Percentiles rank a stretch among this genome's conserved stretches.
These are phyloP conservation scores for Globisporangium cystogenes DNA, from an alignment of 352 stramenopile species.

Conservation along the genomic window DNA sequence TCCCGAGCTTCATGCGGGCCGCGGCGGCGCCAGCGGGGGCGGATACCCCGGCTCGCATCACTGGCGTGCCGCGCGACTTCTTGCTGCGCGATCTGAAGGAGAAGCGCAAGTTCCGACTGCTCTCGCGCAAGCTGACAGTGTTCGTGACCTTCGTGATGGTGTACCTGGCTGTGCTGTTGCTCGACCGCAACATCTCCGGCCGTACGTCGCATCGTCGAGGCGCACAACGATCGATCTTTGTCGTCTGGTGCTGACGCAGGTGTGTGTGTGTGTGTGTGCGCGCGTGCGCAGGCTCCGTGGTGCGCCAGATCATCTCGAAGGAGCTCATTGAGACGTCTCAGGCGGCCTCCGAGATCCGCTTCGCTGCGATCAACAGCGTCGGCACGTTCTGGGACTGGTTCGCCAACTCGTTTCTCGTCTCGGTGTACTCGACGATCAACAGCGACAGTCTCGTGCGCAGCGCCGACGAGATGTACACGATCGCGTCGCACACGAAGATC, in stretches of 20 bases:
- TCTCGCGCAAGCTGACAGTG: constrained; percentile 52
- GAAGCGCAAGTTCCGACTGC: constrained; percentile 61
- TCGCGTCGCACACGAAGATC: constrained; percentile 58
- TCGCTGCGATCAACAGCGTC: constrained; percentile 32
- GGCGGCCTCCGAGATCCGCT: constrained; percentile 29
- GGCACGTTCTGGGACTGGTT: constrained; percentile 59
- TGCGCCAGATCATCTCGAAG: constrained; percentile 49
- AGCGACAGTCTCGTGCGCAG: constrained; percentile 14
- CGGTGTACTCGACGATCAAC: constrained; percentile 34
- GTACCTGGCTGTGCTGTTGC: constrained; percentile 50
- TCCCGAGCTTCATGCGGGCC: constrained; percentile 10
- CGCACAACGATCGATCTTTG: no score
- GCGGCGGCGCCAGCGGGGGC: not conserved
- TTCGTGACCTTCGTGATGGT: constrained; percentile 67
- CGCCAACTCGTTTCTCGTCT: constrained; percentile 42
- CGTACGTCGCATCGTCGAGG: constrained; percentile 28
- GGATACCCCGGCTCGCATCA: constrained; percentile 11
- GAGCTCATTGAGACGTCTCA: constrained; percentile 37
- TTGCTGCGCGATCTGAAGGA: constrained; percentile 56
- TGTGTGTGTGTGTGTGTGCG: no score
- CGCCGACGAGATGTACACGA: constrained; percentile 36
- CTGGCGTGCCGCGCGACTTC: constrained; percentile 40
- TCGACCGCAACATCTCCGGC: constrained; percentile 68
- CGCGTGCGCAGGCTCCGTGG: constrained; percentile 30
- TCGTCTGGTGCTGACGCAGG: no score